Evolutionary conservation across 345 rosid genomes (phyloP), one percentile per base, ranked within the genome.

Genomic region (Hypericum perforatum): DNA sequence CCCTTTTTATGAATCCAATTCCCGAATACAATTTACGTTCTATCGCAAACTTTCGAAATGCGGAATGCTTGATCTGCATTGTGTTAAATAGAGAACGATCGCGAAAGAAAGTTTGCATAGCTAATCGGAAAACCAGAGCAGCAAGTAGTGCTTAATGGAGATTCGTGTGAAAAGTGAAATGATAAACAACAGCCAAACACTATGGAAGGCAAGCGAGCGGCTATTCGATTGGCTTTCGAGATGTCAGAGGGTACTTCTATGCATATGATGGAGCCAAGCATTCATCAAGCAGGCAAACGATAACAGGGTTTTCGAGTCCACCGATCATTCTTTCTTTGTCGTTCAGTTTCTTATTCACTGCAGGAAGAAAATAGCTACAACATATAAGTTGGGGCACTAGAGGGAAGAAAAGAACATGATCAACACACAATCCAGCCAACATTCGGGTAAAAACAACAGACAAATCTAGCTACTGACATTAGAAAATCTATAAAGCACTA

Each of bases 251-350:
- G 1, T 1, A 16, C 15, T 44, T 10, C 9, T 16, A 45, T 76
- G 79, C 80, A 65, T 57, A 75, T 7, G 94, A 70, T 51, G 89
- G 86, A 57, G 81, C 74, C 65, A 94, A 54, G 60, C 95, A 89
- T 63, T 84, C 95, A 43, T 89, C 92, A 8, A 94, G 87, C 89
- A 86, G 80, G 39, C 78, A 94, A 63, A 89, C 80, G 9, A 94
- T 82, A 73, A 78, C 76, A 36, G 99, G 95, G 71, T 82, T 94
- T 79, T 94, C 95, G 63, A 89, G 56, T 15, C 97, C 97, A 45
- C 94, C 91, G 5, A 95, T 87, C 1, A 89, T 87, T 62, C 99
- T 75, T 57, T 89, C 97, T 71, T 86, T 86, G 53, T 94, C 99
- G 39, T 94, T 89, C 56, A 89, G 73, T 54, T 89, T 97, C 61